Base-by-base conservation (phyloP, 2,329 filamentous ascomycete genomes). In the Arachnomyces sp. region DNA sequence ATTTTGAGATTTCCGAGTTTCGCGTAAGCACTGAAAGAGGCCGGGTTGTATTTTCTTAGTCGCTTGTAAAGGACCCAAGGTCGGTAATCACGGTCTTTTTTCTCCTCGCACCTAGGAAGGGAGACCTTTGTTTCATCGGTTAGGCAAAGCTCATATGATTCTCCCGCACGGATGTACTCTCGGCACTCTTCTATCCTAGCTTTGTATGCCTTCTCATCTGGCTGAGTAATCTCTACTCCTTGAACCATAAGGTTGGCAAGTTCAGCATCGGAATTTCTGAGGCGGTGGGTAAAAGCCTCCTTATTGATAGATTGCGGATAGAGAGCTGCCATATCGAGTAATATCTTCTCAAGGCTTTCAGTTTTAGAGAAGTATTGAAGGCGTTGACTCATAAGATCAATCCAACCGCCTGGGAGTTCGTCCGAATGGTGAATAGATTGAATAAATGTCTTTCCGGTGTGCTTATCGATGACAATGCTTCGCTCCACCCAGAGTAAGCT, bases 141-240 rank as follows among this genome's bases (percentile, higher is more conserved):
- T 6, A 93, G 73, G 50, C 86, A 93, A 5, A 94, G 73, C 57
- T 94, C 87, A 59, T 94, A 94, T 0, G 86, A 88, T 46, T 89
- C 80, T 11, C 87, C 87, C 0, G 82, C 79, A 3, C 79, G 75
- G 46, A 94, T 84, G 46, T 77, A 73, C 3, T 77, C 72, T 53
- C 90, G 82, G 53, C 86, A 92, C 29, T 66, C 60, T 15, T 68
- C 63, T n/a, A 92, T 81, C 50, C 83, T 78, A 3, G 67, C 61
- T 50, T 80, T 78, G 55, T 92, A 93, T 13, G 63, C 63, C 11
- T 63, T 51, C 12, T 66, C 60, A 9, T 64, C 52, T 1, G 68
- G 68, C 13, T 60, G 56, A 9, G 46, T 48, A 13, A 63, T 52
- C 6, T 53, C 46, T 12, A 55, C 52, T 21, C 52, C 45, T 14